Conservation (phyloP, 495 filamentous ascomycete species). For the Podospora anserina region DNA sequence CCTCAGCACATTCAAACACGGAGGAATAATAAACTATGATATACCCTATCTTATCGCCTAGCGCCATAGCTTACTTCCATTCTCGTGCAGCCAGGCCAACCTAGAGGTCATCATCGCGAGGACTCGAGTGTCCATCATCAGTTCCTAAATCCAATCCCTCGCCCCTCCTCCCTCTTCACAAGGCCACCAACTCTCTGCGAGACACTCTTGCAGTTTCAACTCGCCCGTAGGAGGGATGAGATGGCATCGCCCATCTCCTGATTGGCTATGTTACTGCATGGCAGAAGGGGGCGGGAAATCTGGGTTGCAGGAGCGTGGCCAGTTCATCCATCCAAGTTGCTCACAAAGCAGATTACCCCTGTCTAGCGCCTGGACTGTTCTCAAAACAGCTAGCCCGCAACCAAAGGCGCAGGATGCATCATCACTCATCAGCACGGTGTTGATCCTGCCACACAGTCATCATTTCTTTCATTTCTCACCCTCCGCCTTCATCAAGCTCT, state of each 20-base stretch:
- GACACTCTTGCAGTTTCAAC: constrained; percentile 33
- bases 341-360: constrained; percentile 29
- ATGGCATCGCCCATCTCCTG: constrained; percentile 25
- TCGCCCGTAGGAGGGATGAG: constrained; percentile 19
- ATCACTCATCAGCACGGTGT: constrained; percentile 21
- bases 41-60: neutral
- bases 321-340: constrained; percentile 25
- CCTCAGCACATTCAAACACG: neutral
- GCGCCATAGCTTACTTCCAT: neutral
- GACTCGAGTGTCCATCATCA: neutral
- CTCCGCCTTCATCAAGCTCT: neutral
- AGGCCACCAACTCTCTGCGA: constrained; percentile 19
- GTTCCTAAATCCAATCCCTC: neutral
- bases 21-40: neutral
- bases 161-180: constrained; percentile 9
- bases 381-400: constrained; percentile 22
- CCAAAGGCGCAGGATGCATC: constrained; percentile 25
- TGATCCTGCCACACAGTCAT: constrained; percentile 19
- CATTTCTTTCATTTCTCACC: constrained; percentile 4
- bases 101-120: neutral
- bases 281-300: constrained; percentile 27
- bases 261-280: constrained; percentile 32
- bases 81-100: neutral
- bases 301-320: constrained; percentile 26
- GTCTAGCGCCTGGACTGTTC: constrained; percentile 25